Evolutionary conservation across 2,329 filamentous ascomycete genomes (phyloP), one percentile per base, ranked within the genome.

Genomic region (Cladophialophora exuberans): DNA sequence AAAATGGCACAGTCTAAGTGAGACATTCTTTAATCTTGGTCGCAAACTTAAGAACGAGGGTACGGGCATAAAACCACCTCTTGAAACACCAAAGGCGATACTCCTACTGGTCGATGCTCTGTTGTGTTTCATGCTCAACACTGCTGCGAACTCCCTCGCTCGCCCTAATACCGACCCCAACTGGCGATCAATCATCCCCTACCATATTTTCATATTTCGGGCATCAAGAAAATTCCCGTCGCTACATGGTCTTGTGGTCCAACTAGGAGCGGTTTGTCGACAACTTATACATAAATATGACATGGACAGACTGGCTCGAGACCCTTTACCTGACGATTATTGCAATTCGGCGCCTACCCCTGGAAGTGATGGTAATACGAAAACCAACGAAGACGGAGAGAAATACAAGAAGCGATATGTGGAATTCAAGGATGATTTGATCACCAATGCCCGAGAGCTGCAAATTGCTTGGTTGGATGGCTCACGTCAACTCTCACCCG

Each of bases 151-250:
- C 43, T 72, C 76, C 41, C 69, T 72, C 45, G 67, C 63, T 22
- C 74, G 73, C 56, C 61, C 64, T 2, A 48, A 71, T 23, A 64
- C 62, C 22, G 70, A 73, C 17, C 70, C 69, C 2, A 70, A 67
- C 31, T 81, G 79, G 79, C 67, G 72, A 22, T 74, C 72, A 18
- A 76, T 78, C 20, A 65, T 79, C 13, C 68, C 72, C 17, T 78
- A 79, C 51, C 76, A 76, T 72, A 68, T 71, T 23, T 76, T 74
- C 41, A 72, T 79, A 23, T 69, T 67, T 54, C 68, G 67, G 48
- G 70, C 70, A 31, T 72, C 71, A 17, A 61, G 63, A 18, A 62
- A 68, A 18, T 76, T 72, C 48, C 70, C 71, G 4, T 70, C 70
- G 22, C 67, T 80, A 11, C 65, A 74, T 52, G 74, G 72, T 25